Evolutionary conservation across 257 asterid species (phyloP).

Genomic region (Solanum ossicruentum): DNA sequence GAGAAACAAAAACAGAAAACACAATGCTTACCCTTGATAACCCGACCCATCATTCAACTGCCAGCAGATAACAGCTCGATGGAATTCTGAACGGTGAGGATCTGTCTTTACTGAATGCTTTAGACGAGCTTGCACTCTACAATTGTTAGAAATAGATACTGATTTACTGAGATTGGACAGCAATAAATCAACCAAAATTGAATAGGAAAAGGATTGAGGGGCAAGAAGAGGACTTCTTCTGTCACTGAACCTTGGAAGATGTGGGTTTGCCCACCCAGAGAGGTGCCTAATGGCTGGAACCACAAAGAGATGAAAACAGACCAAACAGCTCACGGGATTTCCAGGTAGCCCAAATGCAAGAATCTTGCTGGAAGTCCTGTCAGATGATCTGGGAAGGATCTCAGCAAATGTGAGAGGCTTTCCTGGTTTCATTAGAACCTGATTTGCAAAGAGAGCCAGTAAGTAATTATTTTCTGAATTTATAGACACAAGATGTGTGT

Average conservation of each 20-base stretch:
- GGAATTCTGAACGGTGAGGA: constrained; percentile 67
- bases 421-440: constrained; percentile 94
- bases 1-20: not conserved
- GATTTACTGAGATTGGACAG: not conserved
- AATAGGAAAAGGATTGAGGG: not conserved
- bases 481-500: not conserved
- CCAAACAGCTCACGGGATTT: constrained; percentile 94
- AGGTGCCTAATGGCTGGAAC: constrained; percentile 76
- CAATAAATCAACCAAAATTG: not conserved
- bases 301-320: constrained; percentile 87
- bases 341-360: constrained; percentile 99
- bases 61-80: constrained; percentile 70
- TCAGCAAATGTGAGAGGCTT: constrained; percentile 91
- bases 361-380: constrained; percentile 30
- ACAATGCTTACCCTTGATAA: constrained; percentile 46
- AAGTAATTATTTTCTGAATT: not conserved
- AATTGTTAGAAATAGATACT: not conserved
- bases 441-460: constrained; percentile 3
- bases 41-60: constrained; percentile 40
- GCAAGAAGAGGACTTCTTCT: not conserved
- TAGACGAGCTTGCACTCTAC: constrained; percentile 81
- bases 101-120: constrained; percentile 73
- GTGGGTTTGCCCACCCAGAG: constrained; percentile 85
- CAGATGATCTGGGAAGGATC: constrained; percentile 35
- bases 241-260: constrained; percentile 62